Base-by-base conservation (phyloP, 1,284 basidiomycete genomes). In the Boletus semigastroideus region DNA sequence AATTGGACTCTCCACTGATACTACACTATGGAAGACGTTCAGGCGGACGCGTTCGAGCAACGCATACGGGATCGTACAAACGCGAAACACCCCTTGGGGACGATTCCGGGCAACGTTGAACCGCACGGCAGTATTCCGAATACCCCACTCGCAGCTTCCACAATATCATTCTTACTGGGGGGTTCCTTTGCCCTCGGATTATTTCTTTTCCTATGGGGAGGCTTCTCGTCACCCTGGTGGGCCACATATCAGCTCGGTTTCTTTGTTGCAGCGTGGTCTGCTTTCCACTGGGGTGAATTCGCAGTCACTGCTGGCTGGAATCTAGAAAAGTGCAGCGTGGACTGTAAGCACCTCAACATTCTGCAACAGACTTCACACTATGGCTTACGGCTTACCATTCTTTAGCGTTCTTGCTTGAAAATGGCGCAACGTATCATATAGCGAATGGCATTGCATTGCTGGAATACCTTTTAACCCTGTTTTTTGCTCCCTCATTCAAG, bases 261-360 rank as follows among this genome's bases (percentile, higher is more conserved):
- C 68, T 98, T 94, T 69, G 58, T 90, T 37, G 83, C 86, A 25
- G 78, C 86, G 1, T 92, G 91, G 88, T 78, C 89, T 1, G 72
- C 78, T 33, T 99, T 99, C 67, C 97, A 99, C 66, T 89, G 94
- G 82, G 84, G 83, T 36, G 97, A 99, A 69, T 99, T 96, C 67
- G 87, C 87, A 47, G 93, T 96, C 8, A 98, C 97, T 5, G 94
- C 95, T 1, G 90, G 91, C 17, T 99, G 92, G 90, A 99, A 99
- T 70, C 74, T 88, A 37, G 87, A 90, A 48, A 96, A 95, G 68
- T 90, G 95, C 62, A 93, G 86, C 55, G 84, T 96, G 4, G 93
- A 97, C 67, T 96, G 95, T 97, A 68, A 77, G 92, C 76, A 45
- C 43, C 14, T 31, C 36, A 36, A 30, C 2, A 13, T 42, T 33